Base-by-base conservation (phyloP, 148 eudicot species). In the Nepenthes gracilis region DNA sequence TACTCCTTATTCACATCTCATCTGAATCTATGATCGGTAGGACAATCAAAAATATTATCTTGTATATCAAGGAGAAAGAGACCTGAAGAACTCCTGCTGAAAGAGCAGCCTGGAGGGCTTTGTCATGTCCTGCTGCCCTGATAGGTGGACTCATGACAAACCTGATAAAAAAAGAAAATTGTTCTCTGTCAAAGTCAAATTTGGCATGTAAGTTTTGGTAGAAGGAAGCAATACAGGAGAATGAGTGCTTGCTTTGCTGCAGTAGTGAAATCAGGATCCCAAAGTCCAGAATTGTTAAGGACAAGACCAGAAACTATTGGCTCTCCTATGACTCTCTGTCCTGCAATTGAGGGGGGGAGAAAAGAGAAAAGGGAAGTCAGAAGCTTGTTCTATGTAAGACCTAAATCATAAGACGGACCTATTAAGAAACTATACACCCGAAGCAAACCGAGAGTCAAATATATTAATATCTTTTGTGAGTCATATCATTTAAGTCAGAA, bases 91-190 rank as follows among this genome's bases (percentile, higher is more conserved):
- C 72, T 48, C 97, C 99, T 1, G 83, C 57, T 51, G 99, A 81
- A 64, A 93, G 88, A 64, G 92, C 99, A 64, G 67, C 87, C 72
- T 89, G 95, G 68, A 89, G 99, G 43, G 83, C 87, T 65, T 79
- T 84, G 59, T 77, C 92, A 78, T 93, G 99, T 59, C 97, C 99
- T 36, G 82, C 67, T 60, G 77, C 78, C 70, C 99, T 83, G 71
- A 93, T 86, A 47, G 97, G 99, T 66, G 99, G 99, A 67, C 99
- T 93, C 99, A 93, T 93, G 64, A 93, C 99, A 74, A 72, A 93
- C 75, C 99, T 93, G 77, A 58, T 47, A 36, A 33, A 49, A 6
- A 49, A 5, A 11, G 53, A 58, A 63, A 69, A 32, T 49, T n/a
- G 40, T 12, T 36, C 36, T 14, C n/a, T 60, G 38, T 36, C 12